These are phyloP conservation scores for Cajanus cajan DNA, from an alignment of 306 rosid species.

Conservation along the genomic window DNA sequence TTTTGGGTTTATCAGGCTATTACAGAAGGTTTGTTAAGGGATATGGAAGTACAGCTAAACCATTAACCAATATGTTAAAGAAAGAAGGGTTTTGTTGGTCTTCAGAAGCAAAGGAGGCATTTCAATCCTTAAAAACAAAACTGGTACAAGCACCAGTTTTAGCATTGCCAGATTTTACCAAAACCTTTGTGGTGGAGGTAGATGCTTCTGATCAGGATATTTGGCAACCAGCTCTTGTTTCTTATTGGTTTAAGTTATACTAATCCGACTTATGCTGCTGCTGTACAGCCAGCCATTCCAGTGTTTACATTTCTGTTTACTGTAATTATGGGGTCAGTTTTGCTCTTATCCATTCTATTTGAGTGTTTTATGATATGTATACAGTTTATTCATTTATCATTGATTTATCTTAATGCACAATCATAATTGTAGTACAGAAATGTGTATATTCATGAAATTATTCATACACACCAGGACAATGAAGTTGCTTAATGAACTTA, in stretches of 20 bases:
- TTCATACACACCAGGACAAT: background rate
- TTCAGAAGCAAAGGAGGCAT: too few species aligned
- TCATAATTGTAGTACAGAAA: background rate
- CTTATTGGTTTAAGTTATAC: conserved; percentile 94
- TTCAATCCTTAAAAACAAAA: too few species aligned
- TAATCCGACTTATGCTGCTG: conserved; percentile 93
- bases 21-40: too few species aligned
- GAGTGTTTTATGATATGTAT: background rate
- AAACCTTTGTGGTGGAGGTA: too few species aligned
- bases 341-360: conserved; percentile 9
- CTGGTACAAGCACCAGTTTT: too few species aligned
- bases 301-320: conserved; percentile 83
- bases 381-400: background rate
- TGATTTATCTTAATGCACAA: background rate
- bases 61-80: too few species aligned
- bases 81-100: too few species aligned
- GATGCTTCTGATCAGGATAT: conserved; percentile 72
- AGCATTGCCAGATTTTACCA: too few species aligned
- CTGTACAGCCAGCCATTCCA: conserved; percentile 87
- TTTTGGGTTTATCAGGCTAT: too few species aligned
- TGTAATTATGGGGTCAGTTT: conserved; percentile 81
- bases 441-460: background rate
- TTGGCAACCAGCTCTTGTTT: conserved; percentile 93
- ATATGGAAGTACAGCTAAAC: too few species aligned
- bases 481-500: conserved; percentile 25